Evolutionary conservation across 1,284 basidiomycete genomes (phyloP).

Genomic region (Hemileia vastatrix): DNA sequence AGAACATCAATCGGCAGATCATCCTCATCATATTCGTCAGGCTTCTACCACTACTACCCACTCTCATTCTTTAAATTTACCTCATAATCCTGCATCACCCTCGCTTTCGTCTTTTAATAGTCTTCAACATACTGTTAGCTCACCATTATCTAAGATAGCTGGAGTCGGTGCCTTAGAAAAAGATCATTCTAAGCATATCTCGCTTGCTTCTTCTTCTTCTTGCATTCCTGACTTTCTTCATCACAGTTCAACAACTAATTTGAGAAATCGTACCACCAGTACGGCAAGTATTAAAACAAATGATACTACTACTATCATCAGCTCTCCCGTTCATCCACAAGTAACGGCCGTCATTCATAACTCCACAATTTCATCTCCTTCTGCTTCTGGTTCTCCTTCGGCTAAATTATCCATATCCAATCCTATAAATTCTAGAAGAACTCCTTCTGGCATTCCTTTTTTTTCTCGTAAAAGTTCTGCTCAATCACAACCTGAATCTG

Average conservation of each 20-base stretch:
- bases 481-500: constrained; percentile 43
- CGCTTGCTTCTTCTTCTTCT: background rate
- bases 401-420: constrained; percentile 1
- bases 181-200: background rate
- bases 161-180: no score
- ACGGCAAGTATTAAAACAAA: background rate
- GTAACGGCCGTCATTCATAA: no score
- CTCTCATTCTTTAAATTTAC: background rate
- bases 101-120: no score
- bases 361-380: no score
- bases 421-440: constrained; percentile 40
- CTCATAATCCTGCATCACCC: background rate
- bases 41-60: background rate
- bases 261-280: constrained; percentile 12
- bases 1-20: constrained; percentile 8
- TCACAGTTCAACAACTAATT: background rate
- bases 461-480: constrained; percentile 60
- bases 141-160: no score
- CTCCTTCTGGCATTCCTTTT: constrained; percentile 89
- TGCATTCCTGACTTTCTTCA: background rate
- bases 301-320: background rate
- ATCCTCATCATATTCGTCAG: background rate
- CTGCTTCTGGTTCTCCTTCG: background rate
- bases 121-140: no score
- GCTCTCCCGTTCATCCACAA: no score